phyloP scores from a whole-genome alignment of 1,284 basidiomycete genomes.

The Apiotrichum laibachii region DNA sequence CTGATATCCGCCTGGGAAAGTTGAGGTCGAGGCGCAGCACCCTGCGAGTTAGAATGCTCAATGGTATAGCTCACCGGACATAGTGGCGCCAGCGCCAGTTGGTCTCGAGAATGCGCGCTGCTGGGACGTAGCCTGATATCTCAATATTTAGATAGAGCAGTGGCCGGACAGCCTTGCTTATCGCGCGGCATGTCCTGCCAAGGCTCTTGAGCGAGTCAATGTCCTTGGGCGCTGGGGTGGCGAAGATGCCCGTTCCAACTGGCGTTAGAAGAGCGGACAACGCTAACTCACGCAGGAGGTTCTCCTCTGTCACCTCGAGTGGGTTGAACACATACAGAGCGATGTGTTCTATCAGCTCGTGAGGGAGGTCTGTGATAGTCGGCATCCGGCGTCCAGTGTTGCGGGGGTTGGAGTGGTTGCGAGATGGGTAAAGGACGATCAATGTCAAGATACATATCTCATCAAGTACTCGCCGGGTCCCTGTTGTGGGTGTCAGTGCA shows the following conservation, averaged over 20 bases:
- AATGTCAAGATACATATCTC: background rate
- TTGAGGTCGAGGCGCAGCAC: background rate
- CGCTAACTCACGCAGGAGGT: background rate
- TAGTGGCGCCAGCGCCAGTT: background rate
- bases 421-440: background rate
- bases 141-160: background rate
- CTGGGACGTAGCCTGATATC: background rate
- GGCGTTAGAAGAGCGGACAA: background rate
- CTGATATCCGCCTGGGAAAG: background rate
- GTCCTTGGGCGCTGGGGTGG: background rate
- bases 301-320: background rate
- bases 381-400: background rate
- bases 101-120: background rate
- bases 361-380: background rate
- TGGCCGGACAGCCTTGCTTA: background rate
- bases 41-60: background rate
- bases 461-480: too few relatives aligned
- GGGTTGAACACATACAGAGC: background rate
- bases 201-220: background rate
- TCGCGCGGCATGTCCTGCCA: background rate
- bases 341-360: background rate
- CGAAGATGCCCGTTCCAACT: background rate
- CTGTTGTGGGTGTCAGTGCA: too few relatives aligned
- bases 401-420: background rate
- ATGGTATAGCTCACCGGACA: background rate